Percentiles rank a stretch among this genome's conserved stretches.
phyloP scores from a whole-genome alignment of 2,329 filamentous ascomycete genomes.

The Cercospora sp. region DNA sequence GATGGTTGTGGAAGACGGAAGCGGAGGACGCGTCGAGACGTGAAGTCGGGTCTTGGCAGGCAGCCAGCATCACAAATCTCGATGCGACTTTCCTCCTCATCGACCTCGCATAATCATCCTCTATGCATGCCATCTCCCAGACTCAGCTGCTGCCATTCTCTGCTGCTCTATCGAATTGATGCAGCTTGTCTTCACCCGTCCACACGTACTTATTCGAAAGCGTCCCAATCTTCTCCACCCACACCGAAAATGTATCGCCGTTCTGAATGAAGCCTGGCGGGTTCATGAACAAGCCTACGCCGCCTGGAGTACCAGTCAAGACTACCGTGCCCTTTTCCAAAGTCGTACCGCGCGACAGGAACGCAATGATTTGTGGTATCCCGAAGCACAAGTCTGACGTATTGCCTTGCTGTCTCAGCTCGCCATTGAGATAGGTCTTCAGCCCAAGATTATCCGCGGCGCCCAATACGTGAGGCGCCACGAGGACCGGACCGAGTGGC shows the following conservation, averaged over 20 bases:
- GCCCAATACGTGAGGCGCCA: not conserved
- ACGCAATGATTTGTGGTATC: not conserved
- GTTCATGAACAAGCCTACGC: not conserved
- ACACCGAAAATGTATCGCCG: not conserved
- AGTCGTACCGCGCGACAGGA: not conserved
- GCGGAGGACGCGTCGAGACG: too few relatives aligned
- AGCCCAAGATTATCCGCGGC: not conserved
- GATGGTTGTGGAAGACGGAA: too few relatives aligned
- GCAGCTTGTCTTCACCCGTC: not conserved
- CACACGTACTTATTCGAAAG: not conserved
- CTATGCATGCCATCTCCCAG: too few relatives aligned
- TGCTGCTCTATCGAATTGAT: not conserved
- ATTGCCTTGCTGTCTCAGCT: not conserved
- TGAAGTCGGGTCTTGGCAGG: too few relatives aligned
- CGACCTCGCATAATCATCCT: too few relatives aligned
- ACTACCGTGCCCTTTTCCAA: not conserved
- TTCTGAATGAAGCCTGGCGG: not conserved
- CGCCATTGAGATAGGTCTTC: not conserved
- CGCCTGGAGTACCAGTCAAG: not conserved
- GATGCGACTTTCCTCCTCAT: too few relatives aligned
- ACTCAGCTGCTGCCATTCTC: not conserved
- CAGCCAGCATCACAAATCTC: too few relatives aligned
- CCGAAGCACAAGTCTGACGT: not conserved
- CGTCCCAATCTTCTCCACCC: not conserved
- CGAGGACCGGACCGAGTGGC: not conserved